A percentile compares a stretch with the other conserved stretches of the same genome.
Conservation (phyloP, 495 filamentous ascomycete genomes). For the Thozetella sp. region DNA sequence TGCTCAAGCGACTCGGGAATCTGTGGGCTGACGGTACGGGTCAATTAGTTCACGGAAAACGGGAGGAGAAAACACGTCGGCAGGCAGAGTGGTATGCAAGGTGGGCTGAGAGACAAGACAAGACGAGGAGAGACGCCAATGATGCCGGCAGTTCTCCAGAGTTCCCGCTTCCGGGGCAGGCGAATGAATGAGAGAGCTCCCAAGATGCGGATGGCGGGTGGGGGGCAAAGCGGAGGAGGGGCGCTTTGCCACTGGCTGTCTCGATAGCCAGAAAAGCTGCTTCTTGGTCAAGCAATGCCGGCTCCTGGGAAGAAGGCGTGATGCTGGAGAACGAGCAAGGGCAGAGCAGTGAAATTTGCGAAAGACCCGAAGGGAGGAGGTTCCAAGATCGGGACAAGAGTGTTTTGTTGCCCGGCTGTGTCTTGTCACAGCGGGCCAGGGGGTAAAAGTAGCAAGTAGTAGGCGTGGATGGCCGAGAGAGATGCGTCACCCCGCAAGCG, state of each 20-base stretch:
- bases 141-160: neutral
- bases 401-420: neutral
- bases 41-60: neutral
- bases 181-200: neutral
- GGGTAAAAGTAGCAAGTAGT: neutral
- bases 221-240: too few relatives aligned
- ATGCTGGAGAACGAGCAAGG: too few relatives aligned
- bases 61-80: neutral
- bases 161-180: neutral
- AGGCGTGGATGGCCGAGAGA: neutral
- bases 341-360: too few relatives aligned
- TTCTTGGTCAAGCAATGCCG: too few relatives aligned
- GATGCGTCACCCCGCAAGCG: neutral
- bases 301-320: too few relatives aligned
- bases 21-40: neutral
- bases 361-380: too few relatives aligned
- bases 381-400: too few relatives aligned
- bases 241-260: neutral
- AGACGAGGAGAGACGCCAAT: neutral
- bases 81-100: neutral
- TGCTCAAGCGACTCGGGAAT: conserved; percentile 8
- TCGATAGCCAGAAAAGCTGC: too few relatives aligned
- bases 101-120: neutral
- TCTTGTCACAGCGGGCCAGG: neutral
- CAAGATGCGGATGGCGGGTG: neutral